These are phyloP conservation scores for Sporothrix variecibatus DNA, from an alignment of 2,329 filamentous ascomycete species.

Conservation along the genomic window DNA sequence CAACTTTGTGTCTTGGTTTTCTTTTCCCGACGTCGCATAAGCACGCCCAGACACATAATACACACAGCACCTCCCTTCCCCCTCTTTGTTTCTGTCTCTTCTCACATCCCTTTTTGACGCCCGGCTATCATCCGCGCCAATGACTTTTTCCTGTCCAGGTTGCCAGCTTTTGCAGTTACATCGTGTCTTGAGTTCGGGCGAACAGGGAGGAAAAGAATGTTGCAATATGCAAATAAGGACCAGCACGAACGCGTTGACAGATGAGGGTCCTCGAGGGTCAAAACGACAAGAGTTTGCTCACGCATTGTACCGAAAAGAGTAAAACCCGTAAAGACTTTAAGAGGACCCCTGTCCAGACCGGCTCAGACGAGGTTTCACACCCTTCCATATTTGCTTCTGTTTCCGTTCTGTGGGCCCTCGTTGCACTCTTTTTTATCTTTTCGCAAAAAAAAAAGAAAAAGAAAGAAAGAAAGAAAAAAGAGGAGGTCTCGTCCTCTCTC, in stretches of 20 bases:
- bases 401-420: not conserved
- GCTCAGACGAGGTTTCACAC: constrained; percentile 16
- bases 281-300: not conserved
- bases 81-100: not conserved
- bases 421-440: not conserved
- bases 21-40: not conserved
- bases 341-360: not conserved
- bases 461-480: too few relatives aligned
- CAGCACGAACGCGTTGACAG: not conserved
- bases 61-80: not conserved
- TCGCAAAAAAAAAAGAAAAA: too few relatives aligned
- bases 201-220: not conserved
- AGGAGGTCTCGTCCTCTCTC: not conserved
- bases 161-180: constrained; percentile 6
- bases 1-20: not conserved
- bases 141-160: not conserved
- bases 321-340: not conserved
- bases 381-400: constrained; percentile 15
- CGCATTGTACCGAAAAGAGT: not conserved
- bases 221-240: not conserved
- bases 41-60: not conserved
- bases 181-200: constrained; percentile 9
- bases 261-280: not conserved
- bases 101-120: not conserved
- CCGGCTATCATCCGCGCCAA: constrained; percentile 11